Evolutionary conservation across 2,329 filamentous ascomycete species (phyloP), one percentile per base, ranked within the genome.

Genomic region (Amylocarpus encephaloides): DNA sequence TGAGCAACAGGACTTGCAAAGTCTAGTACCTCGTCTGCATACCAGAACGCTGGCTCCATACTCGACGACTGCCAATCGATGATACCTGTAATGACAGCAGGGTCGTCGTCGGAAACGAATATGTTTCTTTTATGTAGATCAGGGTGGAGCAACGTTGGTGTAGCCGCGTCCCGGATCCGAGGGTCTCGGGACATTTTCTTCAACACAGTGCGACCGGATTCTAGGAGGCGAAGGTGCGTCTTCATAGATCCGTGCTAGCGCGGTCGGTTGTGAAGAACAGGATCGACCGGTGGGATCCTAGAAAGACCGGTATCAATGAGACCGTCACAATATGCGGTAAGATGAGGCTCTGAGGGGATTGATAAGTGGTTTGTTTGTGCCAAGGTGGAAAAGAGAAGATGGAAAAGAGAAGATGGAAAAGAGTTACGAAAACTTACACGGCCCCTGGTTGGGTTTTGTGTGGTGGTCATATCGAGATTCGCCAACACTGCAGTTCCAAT

Each of bases 81-180:
- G 13, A 73, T 66, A 10, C 60, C 63, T 6, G 68, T 66, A 5
- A 72, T 59, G 19, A 61, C 47, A 22, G 64, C 64, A 11, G 70
- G 66, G 46, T 72, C 61, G 6, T 68, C 62, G 42, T 67, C 60
- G 5, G 66, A 69, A 42, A 73, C 64, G 51, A 70, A 72, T 16
- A 73, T 69, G 54, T 72, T 73, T 52, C 67, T 60, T 60, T 66
- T 68, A 53, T 71, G 63, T 34, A 72, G 50, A 57, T 73, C 69
- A 11, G 66, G 64, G 49, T 73, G 69, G 45, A 69, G 66, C 2
- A 73, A 53, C 2, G 64, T 59, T 33, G 66, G 67, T 22, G 34
- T 50, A 53, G 66, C 57, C 43, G 59, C 56, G 29, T 64, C 51
- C 43, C 58, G 49, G 16, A 71, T 63, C 5, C 43, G 42, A 50